These are phyloP conservation scores for Podospora anserina DNA, from an alignment of 495 filamentous ascomycete genomes.

Conservation along the genomic window DNA sequence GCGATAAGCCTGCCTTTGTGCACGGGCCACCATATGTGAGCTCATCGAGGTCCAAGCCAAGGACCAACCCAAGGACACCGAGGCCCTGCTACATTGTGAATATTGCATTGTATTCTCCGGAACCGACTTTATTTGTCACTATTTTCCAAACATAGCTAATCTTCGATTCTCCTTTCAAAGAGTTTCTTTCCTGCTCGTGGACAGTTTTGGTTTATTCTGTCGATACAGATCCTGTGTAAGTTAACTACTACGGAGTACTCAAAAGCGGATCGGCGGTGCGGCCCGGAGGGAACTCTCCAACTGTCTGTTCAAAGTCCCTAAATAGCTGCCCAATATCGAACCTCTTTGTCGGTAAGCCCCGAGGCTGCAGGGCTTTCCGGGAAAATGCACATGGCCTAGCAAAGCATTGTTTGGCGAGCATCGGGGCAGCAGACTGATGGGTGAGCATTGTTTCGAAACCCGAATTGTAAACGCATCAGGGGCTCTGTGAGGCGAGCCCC, in stretches of 20 bases:
- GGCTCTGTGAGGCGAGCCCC: conserved; percentile 7
- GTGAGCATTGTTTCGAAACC: conserved; percentile 14
- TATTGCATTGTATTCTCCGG: too few species aligned
- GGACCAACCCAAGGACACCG: background rate
- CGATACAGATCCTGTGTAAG: too few species aligned
- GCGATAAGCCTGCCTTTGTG: conserved; percentile 3
- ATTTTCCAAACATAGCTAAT: too few species aligned
- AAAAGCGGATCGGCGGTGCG: too few species aligned
- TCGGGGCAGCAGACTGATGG: background rate
- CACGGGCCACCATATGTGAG: conserved; percentile 6
- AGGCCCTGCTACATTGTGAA: background rate
- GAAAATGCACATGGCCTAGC: background rate
- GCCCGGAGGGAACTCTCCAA: background rate
- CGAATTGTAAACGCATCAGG: conserved; percentile 10
- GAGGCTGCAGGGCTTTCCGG: background rate
- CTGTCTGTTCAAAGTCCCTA: background rate
- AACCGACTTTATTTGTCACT: too few species aligned
- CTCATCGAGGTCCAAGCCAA: background rate
- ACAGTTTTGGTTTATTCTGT: too few species aligned
- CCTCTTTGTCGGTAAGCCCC: background rate
- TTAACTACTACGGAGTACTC: too few species aligned
- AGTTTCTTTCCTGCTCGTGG: too few species aligned
- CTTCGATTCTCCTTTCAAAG: too few species aligned
- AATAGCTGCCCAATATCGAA: conserved; percentile 5
- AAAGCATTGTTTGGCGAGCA: background rate